Evolutionary conservation across 306 rosid genomes (phyloP).

Genomic region (Vigna trinervia): DNA sequence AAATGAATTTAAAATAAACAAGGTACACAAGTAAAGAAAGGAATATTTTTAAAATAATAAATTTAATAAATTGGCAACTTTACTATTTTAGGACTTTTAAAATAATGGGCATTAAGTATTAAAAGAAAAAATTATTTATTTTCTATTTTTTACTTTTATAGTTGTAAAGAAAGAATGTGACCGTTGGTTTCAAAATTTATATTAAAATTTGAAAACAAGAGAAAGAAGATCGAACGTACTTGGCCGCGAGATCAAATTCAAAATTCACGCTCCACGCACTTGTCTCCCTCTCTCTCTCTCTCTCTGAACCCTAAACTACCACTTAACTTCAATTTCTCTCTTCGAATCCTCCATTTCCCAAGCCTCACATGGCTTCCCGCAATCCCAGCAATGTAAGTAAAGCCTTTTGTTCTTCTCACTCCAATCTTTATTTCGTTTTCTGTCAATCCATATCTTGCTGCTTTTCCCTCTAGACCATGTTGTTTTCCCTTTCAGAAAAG

Average conservation of each 20-base stretch:
- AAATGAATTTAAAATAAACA: no score
- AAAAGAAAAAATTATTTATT: no score
- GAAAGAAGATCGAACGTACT: neutral
- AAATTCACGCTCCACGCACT: slow-evolving; percentile 48
- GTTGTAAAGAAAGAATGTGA: neutral
- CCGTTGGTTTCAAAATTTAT: slow-evolving; percentile 38
- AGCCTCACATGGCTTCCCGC: slow-evolving; percentile 68
- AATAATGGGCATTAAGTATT: no score
- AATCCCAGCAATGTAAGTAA: slow-evolving; percentile 45
- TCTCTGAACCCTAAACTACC: slow-evolving; percentile 50
- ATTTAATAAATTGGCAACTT: no score
- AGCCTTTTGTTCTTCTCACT: neutral
- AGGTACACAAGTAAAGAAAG: no score
- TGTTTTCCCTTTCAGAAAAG: slow-evolving; percentile 59
- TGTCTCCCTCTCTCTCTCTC: slow-evolving; percentile 2
- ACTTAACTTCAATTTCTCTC: slow-evolving; percentile 20
- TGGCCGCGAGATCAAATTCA: slow-evolving; percentile 61
- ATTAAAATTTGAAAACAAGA: slow-evolving; percentile 22
- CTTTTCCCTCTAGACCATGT: neutral
- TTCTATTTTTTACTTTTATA: no score
- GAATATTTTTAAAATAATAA: no score
- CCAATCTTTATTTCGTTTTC: neutral
- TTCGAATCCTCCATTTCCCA: neutral
- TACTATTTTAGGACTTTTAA: no score
- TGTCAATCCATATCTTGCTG: neutral